phyloP scores from a whole-genome alignment of 805 yeast genomes.

The Sugiyamaella lignohabitans region DNA sequence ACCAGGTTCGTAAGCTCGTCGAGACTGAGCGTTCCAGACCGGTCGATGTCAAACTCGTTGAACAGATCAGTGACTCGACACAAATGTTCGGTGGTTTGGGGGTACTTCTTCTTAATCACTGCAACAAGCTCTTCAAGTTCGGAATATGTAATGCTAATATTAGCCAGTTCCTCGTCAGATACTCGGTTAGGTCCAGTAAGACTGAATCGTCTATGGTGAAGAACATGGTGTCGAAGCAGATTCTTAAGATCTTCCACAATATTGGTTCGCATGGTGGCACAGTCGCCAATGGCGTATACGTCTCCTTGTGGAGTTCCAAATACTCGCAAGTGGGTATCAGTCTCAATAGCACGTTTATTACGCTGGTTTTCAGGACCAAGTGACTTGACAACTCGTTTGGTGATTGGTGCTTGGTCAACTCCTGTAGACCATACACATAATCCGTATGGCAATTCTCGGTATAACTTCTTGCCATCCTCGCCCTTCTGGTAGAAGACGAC shows the following conservation, averaged over 20 bases:
- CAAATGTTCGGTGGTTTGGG: conserved; percentile 53
- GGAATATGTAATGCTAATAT: conserved; percentile 40
- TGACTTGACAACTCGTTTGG: conserved; percentile 47
- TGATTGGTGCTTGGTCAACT: conserved; percentile 58
- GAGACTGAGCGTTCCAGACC: conserved; percentile 46
- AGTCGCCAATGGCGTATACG: conserved; percentile 68
- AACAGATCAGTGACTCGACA: conserved; percentile 44
- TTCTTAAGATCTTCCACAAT: conserved; percentile 50
- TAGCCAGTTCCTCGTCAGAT: conserved; percentile 47
- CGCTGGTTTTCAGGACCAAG: conserved; percentile 42
- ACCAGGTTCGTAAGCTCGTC: conserved; percentile 46
- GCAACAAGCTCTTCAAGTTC: conserved; percentile 46
- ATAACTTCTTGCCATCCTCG: conserved; percentile 27
- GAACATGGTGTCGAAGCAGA: conserved; percentile 33
- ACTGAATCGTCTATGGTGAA: conserved; percentile 17
- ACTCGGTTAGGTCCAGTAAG: conserved; percentile 15
- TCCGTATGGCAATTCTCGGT: conserved; percentile 56
- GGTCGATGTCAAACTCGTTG: conserved; percentile 45
- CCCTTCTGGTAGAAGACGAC: conserved; percentile 53
- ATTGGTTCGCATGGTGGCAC: conserved; percentile 59
- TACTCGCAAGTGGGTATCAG: conserved; percentile 66
- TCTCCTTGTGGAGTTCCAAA: conserved; percentile 62
- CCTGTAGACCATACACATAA: conserved; percentile 74
- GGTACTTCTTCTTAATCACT: conserved; percentile 46
- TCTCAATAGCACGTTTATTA: conserved; percentile 66